A percentile compares a stretch with the other conserved stretches of the same genome.
phyloP scores from a whole-genome alignment of 2,329 filamentous ascomycete species.

The Paracoccidioides brasiliensis region DNA sequence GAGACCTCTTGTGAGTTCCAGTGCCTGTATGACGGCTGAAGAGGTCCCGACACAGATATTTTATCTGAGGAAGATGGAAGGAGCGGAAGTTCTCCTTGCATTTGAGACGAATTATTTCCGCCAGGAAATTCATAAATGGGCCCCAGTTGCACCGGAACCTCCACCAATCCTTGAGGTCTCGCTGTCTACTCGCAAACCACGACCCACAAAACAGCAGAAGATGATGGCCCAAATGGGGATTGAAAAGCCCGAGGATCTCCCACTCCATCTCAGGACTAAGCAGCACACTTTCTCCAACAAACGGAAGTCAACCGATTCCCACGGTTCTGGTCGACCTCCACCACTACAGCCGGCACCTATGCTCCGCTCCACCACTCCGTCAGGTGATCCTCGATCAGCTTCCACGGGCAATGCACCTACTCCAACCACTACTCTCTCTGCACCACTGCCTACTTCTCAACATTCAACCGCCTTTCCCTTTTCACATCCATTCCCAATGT shows the following conservation, averaged over 20 bases:
- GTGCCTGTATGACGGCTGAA: conserved; percentile 64
- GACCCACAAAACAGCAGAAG: conserved; percentile 94
- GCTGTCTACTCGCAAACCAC: conserved; percentile 83
- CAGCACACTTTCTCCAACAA: conserved; percentile 50
- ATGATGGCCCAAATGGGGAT: conserved; percentile 80
- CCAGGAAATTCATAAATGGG: conserved; percentile 90
- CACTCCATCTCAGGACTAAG: conserved; percentile 68
- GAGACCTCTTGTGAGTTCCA: conserved; percentile 58
- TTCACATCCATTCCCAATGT: conserved; percentile 28
- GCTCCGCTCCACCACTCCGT: conserved; percentile 15
- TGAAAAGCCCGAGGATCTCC: conserved; percentile 79
- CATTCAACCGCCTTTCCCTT: conserved; percentile 23
- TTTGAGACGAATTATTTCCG: conserved; percentile 97
- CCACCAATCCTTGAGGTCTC: conserved; percentile 80
- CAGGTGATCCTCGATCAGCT: conserved; percentile 19
- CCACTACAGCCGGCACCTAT: conserved; percentile 21
- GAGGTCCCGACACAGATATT: conserved; percentile 86
- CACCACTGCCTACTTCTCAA: conserved; percentile 15
- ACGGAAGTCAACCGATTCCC: conserved; percentile 51
- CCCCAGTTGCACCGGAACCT: conserved; percentile 71
- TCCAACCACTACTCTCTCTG: conserved; percentile 17
- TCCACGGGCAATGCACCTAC: conserved; percentile 22
- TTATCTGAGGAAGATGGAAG: conserved; percentile 92
- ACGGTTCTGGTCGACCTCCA: conserved; percentile 15
- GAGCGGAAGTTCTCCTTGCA: conserved; percentile 80